Evolutionary conservation across 257 asterid species (phyloP), one percentile per base, ranked within the genome.

Genomic region (Primulina huaijiensis): DNA sequence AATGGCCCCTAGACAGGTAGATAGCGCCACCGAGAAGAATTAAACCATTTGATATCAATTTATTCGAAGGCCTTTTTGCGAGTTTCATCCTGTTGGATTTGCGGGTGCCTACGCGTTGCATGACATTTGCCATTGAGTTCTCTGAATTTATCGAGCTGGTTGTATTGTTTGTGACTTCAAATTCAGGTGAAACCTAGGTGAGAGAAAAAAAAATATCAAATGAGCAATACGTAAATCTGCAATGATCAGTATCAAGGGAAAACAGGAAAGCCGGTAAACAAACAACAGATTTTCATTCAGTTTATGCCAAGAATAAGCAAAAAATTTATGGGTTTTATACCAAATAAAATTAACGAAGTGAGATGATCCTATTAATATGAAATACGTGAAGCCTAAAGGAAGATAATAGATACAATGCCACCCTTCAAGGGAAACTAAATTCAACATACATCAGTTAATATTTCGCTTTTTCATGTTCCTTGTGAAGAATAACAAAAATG

Each of bases 1-100:
- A 82, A 77, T 77, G 87, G 31, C 93, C 95, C 65, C 90, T 85
- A 29, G 90, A 87, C 65, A 92, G 78, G 85, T 86, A 90, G 72
- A 90, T 70, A 27, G 82, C 96, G 29, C 98, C 92, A 8, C 96
- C 98, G 4, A 87, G 72, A 65, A 90, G 56, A 76, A 88, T 73
- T 71, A 92, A 69, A 46, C 92, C 87, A 80, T 84, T 88, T 33
- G 83, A 78, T 53, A 92, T 85, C 74, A 87, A 63, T 63, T 80
- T 83, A 23, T 40, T 80, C 35, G 95, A 81, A 69, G 88, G 83
- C 80, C 74, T 70, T 50, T 77, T 83, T 4, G 72, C 58, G 17
- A 76, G 80, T 75, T 74, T 87, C 74, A 74, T 82, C 58, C 2
- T 63, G 64, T 72, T 73, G 81, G 81, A 46, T 80, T 55, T 79